Conservation (phyloP, 2,329 filamentous ascomycete genomes). For the Xylaria sp. region DNA sequence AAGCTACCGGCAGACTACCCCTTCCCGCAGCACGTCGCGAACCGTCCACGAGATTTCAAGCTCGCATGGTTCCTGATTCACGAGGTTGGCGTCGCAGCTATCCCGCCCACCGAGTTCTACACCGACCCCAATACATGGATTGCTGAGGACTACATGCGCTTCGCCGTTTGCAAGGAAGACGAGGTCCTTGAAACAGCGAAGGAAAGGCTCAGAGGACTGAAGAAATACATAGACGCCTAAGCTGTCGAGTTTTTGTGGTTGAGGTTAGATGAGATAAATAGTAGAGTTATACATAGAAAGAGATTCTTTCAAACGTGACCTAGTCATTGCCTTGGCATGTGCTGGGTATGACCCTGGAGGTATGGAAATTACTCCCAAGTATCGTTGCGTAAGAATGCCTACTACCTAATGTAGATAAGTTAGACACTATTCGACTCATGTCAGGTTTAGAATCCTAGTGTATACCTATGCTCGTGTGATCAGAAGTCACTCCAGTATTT, state of each 20-base stretch:
- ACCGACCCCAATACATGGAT: constrained; percentile 84
- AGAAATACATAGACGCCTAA: constrained; percentile 70
- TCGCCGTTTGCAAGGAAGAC: constrained; percentile 96
- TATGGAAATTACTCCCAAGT: neutral
- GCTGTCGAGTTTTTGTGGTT: neutral
- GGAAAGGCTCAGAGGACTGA: constrained; percentile 76
- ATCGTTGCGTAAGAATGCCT: neutral
- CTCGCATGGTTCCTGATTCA: constrained; percentile 97
- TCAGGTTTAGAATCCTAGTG: neutral
- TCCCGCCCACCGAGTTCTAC: constrained; percentile 97
- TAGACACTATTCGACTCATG: neutral
- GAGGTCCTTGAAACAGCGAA: constrained; percentile 83
- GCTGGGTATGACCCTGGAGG: neutral
- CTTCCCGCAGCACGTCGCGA: constrained; percentile 89
- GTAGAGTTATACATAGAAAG: constrained; percentile 26
- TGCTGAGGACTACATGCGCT: constrained; percentile 92
- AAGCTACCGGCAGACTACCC: constrained; percentile 84
- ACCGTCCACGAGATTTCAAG: constrained; percentile 90
- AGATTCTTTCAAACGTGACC: neutral
- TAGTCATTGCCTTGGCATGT: neutral
- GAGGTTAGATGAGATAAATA: neutral
- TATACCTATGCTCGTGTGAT: neutral
- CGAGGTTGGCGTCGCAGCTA: constrained; percentile 93
- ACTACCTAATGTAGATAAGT: neutral
- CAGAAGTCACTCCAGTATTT: neutral